Percentiles rank a stretch among this genome's conserved stretches.
phyloP scores from a whole-genome alignment of 2,329 filamentous ascomycete species.

The Xylariaceae sp. region DNA sequence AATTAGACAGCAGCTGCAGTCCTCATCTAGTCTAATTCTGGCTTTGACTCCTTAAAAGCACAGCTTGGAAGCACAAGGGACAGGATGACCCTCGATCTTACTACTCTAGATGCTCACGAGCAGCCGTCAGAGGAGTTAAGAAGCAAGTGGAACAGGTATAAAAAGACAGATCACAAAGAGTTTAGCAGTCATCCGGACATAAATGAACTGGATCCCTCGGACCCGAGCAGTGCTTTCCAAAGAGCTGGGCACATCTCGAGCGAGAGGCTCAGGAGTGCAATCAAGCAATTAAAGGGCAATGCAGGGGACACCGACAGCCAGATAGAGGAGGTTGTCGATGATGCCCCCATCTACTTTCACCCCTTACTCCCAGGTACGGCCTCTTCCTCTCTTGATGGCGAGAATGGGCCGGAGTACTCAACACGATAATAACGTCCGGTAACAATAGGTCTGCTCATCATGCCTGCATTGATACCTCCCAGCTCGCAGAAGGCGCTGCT shows the following conservation, averaged over 20 bases:
- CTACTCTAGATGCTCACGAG: slow-evolving; percentile 65
- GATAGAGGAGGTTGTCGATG: slow-evolving; percentile 21
- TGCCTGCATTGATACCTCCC: slow-evolving; percentile 67
- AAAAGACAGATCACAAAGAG: slow-evolving; percentile 47
- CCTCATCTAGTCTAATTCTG: too few species aligned
- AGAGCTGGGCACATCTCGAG: slow-evolving; percentile 35
- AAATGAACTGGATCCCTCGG: slow-evolving; percentile 39
- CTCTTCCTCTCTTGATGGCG: not conserved
- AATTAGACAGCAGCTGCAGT: too few species aligned
- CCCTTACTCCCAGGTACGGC: slow-evolving; percentile 58
- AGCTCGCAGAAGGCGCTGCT: slow-evolving; percentile 63
- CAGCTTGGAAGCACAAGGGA: too few species aligned
- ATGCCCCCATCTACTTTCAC: slow-evolving; percentile 54
- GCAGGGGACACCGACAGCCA: slow-evolving; percentile 23
- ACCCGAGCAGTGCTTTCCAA: slow-evolving; percentile 36
- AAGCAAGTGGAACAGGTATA: slow-evolving; percentile 66
- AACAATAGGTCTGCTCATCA: slow-evolving; percentile 63
- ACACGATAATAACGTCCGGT: not conserved
- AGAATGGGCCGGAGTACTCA: not conserved
- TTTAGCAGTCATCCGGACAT: slow-evolving; percentile 49
- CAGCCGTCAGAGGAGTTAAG: slow-evolving; percentile 66
- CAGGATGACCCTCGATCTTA: slow-evolving; percentile 35
- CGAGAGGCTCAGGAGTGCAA: slow-evolving; percentile 35
- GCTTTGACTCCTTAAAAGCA: too few species aligned
- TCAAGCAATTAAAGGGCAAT: slow-evolving; percentile 32